Base-by-base conservation (phyloP, 306 rosid species). In the Trifolium repens region DNA sequence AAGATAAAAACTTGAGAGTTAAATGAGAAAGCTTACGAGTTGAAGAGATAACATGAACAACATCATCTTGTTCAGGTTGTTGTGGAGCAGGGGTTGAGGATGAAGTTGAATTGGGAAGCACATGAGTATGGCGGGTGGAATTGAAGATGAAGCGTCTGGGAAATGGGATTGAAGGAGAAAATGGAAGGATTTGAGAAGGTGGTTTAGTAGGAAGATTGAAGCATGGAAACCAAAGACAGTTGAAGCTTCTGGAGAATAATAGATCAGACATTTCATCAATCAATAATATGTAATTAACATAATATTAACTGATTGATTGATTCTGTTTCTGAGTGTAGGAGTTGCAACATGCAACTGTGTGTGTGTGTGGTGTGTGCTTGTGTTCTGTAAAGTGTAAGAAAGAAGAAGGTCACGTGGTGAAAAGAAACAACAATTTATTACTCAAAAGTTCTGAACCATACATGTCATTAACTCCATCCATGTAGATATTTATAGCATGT, bases 21-120 rank as follows among this genome's bases (percentile, higher is more conserved):
- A 73, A 47, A 50, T 32, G 7, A 76, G 4, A 0, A 58, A 58
- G 64, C 83, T n/a, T 78, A 89, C 94, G 86, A 15, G 82, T 80
- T 57, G 85, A 62, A 57, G 90, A 82, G 44, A 89, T 16, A 66
- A 89, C 17, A 47, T 32, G 66, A 26, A 82, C 16, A 8, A 86
- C 82, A 2, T 78, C 53, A 8, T 89, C 82, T 4, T 78, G 77
- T 7, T 67, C 79, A 47, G 90, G 85, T 4, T 80, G 77, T 7
- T 67, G 80, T 42, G 90, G 73, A 62, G 10, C 63, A 73, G 86
- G 71, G 69, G 52, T 74, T 5, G 86, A 79, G 43, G 72, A 47
- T 53, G 90, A 74, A 72, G 69, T 59, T 63, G 81, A 73, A 58
- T 43, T 71, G 85, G 82, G 24, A 39, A 66, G 63, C n/a, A 79